Percentiles rank a stretch among this genome's conserved stretches.
These are phyloP conservation scores for Trichoderma simmonsii DNA, from an alignment of 2,329 filamentous ascomycete species.

Conservation along the genomic window DNA sequence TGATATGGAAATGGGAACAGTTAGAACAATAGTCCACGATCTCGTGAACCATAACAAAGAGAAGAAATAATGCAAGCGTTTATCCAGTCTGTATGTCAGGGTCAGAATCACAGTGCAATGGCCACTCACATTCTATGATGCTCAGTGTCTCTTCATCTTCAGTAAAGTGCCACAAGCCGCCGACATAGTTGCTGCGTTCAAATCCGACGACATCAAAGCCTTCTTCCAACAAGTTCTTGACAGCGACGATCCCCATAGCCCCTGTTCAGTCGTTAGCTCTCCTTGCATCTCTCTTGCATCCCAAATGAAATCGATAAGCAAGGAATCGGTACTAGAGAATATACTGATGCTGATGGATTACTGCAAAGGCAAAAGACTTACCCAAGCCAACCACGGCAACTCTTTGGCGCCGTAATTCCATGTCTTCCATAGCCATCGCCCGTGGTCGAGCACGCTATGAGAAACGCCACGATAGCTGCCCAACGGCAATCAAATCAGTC, in stretches of 20 bases:
- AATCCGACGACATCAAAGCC: constrained; percentile 44
- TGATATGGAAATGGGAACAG: neutral
- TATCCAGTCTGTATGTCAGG: neutral
- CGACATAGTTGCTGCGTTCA: constrained; percentile 39
- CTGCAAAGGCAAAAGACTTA: constrained; percentile 14
- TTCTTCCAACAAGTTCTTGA: constrained; percentile 44
- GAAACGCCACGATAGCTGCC: neutral
- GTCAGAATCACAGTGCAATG: neutral
- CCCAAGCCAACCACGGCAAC: constrained; percentile 31
- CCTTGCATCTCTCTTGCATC: neutral
- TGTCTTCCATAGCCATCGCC: neutral
- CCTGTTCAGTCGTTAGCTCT: constrained; percentile 25
- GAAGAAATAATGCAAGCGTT: neutral
- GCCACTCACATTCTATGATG: constrained; percentile 33
- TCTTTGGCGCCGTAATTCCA: neutral
- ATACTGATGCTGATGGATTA: neutral
- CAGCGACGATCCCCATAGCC: constrained; percentile 36
- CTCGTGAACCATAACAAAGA: neutral
- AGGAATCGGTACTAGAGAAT: too few species aligned
- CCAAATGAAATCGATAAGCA: neutral
- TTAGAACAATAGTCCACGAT: neutral
- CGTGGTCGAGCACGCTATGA: neutral
- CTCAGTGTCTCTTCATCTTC: constrained; percentile 33
- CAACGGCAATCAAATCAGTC: neutral
- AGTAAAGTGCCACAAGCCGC: constrained; percentile 43